These are phyloP conservation scores for Colletotrichum lindemuthianum DNA, from an alignment of 2,329 filamentous ascomycete species.

Conservation along the genomic window DNA sequence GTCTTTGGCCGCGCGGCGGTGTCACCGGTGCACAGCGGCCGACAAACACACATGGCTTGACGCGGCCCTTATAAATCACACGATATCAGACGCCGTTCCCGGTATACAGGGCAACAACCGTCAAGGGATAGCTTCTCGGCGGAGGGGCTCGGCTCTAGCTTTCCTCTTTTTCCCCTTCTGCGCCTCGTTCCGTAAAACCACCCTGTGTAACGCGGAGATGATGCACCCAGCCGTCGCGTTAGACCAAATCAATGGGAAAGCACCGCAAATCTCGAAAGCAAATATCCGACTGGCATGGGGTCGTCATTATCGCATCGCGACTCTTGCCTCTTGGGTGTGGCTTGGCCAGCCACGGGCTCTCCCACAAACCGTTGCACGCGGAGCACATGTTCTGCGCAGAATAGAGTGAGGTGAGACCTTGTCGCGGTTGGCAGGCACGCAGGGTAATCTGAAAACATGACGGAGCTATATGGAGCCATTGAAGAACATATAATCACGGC, in stretches of 20 bases:
- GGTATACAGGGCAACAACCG: conserved; percentile 22
- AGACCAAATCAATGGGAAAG: not conserved
- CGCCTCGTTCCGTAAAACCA: not conserved
- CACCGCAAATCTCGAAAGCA: not conserved
- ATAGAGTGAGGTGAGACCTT: conserved; percentile 15
- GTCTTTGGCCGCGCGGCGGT: conserved; percentile 16
- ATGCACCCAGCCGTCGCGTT: not conserved
- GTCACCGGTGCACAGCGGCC: conserved; percentile 12
- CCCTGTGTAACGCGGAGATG: conserved; percentile 11
- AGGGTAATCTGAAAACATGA: conserved; percentile 9
- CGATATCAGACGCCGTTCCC: conserved; percentile 6
- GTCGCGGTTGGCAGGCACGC: conserved; percentile 15
- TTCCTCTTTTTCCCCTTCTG: not conserved
- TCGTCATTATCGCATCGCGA: conserved; percentile 5
- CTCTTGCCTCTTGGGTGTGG: not conserved
- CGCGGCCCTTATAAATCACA: conserved; percentile 6
- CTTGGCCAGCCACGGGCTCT: conserved; percentile 1
- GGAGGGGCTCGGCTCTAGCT: no score
- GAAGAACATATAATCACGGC: not conserved
- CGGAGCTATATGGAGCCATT: not conserved
- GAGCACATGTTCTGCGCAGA: conserved; percentile 1
- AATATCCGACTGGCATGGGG: conserved; percentile 19
- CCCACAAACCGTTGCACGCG: not conserved
- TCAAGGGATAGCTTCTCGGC: no score
- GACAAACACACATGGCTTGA: conserved; percentile 12